Base-by-base conservation (phyloP, 2,329 filamentous ascomycete species). In the Chaetothyriales sp. region DNA sequence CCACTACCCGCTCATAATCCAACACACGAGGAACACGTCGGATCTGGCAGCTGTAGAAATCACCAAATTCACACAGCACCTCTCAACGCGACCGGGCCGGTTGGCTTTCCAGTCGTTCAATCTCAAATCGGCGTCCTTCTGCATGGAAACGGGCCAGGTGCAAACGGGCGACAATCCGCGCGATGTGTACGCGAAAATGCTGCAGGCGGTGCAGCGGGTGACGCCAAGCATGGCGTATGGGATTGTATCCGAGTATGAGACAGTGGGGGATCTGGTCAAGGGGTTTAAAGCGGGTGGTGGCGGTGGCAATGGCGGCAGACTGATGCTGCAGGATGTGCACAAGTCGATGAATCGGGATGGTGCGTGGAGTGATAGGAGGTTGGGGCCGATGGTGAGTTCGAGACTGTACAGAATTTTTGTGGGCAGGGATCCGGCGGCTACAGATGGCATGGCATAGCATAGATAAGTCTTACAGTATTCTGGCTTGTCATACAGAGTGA, bases 141-240 rank as follows among this genome's bases (percentile, higher is more conserved):
- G 85, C 67, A 89, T 89, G 83, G 85, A 87, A 50, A 72, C 73
- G 0, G 86, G 86, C 0, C 86, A 90, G 66, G 83, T 90, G 44
- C 80, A 78, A 51, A 78, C 81, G 0, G 86, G 86, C 25, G 77
- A 79, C 44, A 68, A 75, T 1, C 65, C 70, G 5, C 49, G 51
- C 22, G 85, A 89, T 60, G 86, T 81, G 0, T 90, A 83, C 56
- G 70, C 80, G 45, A 78, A 79, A 57, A 86, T 90, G 85, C 69
- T 92, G 48, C 82, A 88, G 66, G 82, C 89, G 67, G 78, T 89
- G 43, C 73, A 74, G 13, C 77, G 85, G 15, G 76, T 90, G 15
- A 89, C 86, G 5, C 77, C 80, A 0, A 78, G 83, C 0, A 79
- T 88, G 61, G 86, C 86, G 0, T 78, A 83, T 55, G 85, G 85